Evolutionary conservation across 371 early-diverging fungal genomes (phyloP).

Genomic region (Actinomucor elegans): DNA sequence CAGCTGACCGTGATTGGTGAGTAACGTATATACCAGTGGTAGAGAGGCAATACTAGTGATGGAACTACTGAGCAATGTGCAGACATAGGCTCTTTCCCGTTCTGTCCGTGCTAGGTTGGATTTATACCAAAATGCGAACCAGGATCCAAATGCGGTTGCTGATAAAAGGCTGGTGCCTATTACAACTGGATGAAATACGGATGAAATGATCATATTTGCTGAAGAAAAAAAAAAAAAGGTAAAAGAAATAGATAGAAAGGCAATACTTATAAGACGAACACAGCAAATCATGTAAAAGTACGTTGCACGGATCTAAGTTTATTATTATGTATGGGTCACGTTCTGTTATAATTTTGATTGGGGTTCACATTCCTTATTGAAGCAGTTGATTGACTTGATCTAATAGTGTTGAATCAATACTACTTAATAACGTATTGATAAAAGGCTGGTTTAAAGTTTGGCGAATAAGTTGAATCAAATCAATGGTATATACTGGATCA

Average conservation of each 20-base stretch:
- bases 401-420: constrained; percentile 53
- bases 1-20: constrained; percentile 13
- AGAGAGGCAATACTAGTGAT: constrained; percentile 28
- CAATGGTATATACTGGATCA: constrained; percentile 61
- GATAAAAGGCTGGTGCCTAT: constrained; percentile 3
- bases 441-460: constrained; percentile 34
- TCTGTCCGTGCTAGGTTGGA: constrained; percentile 15
- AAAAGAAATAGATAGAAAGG: not conserved
- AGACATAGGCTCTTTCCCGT: constrained; percentile 36
- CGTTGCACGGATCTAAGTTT: not conserved
- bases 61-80: constrained; percentile 35
- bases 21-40: constrained; percentile 25
- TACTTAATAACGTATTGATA: constrained; percentile 39
- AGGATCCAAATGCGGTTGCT: not conserved
- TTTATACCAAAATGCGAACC: constrained; percentile 22
- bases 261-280: not conserved
- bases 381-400: constrained; percentile 32
- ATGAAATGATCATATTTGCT: constrained; percentile 4
- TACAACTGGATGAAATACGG: constrained; percentile 15
- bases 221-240: not conserved
- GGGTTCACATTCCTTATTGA: constrained; percentile 1
- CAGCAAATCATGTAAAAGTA: constrained; percentile 3
- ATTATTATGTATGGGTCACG: constrained; percentile 3
- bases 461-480: constrained; percentile 52
- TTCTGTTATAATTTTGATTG: constrained; percentile 4